Evolutionary conservation across 2,329 filamentous ascomycete genomes (phyloP), one percentile per base, ranked within the genome.

Genomic region (Sphaerostilbella broomeana): DNA sequence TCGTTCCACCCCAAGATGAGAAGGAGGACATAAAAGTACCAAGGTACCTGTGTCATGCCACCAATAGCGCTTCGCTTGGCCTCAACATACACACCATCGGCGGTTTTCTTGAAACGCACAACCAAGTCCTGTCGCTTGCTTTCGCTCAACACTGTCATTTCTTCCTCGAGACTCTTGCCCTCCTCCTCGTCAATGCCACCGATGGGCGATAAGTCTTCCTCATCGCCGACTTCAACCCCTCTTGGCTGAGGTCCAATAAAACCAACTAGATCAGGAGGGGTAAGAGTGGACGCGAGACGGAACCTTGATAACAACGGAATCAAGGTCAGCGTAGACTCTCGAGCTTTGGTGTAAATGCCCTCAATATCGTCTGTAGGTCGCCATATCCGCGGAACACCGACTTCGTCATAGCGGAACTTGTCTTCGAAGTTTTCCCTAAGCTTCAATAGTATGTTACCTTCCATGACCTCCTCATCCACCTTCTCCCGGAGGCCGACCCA

Each of bases 1-100:
- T 98, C 92, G 63, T 98, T 98, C 92, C 92, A 98, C n/a, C 92
- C 92, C 34, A 98, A 72, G 16, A 87, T 86, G 48, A 98, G 68
- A 41, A 98, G 71, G 41, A 97, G 62, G 28, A 79, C 86, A 54
- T 95, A 98, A 63, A 98, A 95, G 64, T 95, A 97, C 46, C 94
- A 67, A 5, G 92, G 92, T 35, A 98, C 81, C 62, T 95, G 89
- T 4, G 89, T 86, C 53, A 98, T 86, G 42, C 90, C 89, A 39
- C 92, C 92, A 58, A 98, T 94, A 28, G 92, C 92, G 58, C 90
- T 89, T 43, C 92, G 79, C 73, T 98, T 98, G 35, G 92, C 92
- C 67, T 98, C 92, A 28, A 98, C 89, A 54, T 95, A 98, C 4
- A 98, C 90, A 6, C 89, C 92, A 58, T 98, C 92, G 1, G 92